Conservation (phyloP, 176 grass and related monocot species). For the Leersia perrieri region DNA sequence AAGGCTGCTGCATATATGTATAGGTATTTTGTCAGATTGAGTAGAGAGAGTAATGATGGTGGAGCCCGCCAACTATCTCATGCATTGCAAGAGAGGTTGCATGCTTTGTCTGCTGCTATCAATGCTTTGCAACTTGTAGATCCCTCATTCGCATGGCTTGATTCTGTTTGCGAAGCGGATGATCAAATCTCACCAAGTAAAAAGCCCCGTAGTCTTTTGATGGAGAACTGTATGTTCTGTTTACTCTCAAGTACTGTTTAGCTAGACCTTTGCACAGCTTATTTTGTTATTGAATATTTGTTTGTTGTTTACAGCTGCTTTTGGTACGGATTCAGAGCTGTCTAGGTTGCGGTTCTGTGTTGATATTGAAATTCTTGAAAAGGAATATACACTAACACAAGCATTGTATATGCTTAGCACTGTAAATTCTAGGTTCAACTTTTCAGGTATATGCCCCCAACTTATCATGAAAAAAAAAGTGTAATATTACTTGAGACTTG, state of each 20-base stretch:
- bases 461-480: neutral
- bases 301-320: conserved; percentile 45
- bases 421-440: conserved; percentile 59
- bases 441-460: conserved; percentile 52
- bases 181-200: conserved; percentile 70
- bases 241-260: conserved; percentile 25
- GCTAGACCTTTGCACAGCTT: conserved; percentile 1
- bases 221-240: conserved; percentile 69
- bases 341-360: conserved; percentile 62
- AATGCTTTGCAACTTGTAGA: conserved; percentile 95
- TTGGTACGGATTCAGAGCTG: conserved; percentile 47
- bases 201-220: conserved; percentile 62
- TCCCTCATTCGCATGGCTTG: conserved; percentile 80
- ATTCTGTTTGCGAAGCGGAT: conserved; percentile 52
- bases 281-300: conserved; percentile 30
- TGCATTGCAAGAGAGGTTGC: conserved; percentile 71
- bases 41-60: conserved; percentile 66
- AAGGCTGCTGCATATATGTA: conserved; percentile 95
- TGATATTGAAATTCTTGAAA: conserved; percentile 91
- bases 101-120: conserved; percentile 81
- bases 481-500: conserved; percentile 3
- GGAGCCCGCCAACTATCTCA: conserved; percentile 49
- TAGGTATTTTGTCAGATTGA: conserved; percentile 76
- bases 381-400: conserved; percentile 82
- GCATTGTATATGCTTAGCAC: conserved; percentile 70